Evolutionary conservation across 371 early-diverging fungal species (phyloP), one percentile per base, ranked within the genome.

Genomic region (Saksenaea oblongispora): DNA sequence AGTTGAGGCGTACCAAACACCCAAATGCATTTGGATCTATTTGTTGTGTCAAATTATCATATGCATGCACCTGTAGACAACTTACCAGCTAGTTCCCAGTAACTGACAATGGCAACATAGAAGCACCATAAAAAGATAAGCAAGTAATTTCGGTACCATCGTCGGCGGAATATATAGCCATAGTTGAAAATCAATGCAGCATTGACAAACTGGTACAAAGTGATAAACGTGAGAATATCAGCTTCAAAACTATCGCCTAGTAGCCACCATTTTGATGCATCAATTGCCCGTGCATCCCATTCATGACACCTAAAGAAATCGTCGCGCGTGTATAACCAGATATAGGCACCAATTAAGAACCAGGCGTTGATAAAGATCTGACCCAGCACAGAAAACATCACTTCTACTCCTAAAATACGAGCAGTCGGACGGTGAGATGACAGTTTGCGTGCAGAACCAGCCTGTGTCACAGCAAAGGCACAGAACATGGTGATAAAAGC

Each of bases 181-280:
- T 89, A 87, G 68, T 87, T 91, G 70, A 87, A 87, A 1, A 83
- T 66, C 31, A 86, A 74, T 0, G 87, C 89, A 41, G 87, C 81
- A 64, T 80, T 82, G 51, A 87, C 73, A 64, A 88, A 87, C 59
- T 86, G 86, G 63, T 79, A 87, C 24, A 89, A 67, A 18, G 80
- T 76, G 4, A 85, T 73, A 26, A 87, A 82, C 1, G 88, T 65
- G 34, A 92, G 54, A 1, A 79, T 58, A 13, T 78, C 81, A 0
- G 87, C 82, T 72, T 93, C 93, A 72, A 77, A 93, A 66, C 90
- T 91, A 72, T 93, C 93, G 26, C 88, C 92, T 10, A 91, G 72
- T 37, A 91, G 72, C 90, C 91, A 92, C 93, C 93, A 93, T 54
- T 85, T 83, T 5, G 84, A 72, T 11, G 76, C 63, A 67, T 93